These are phyloP conservation scores for Colletotrichum cordylinicola DNA, from an alignment of 2,329 filamentous ascomycete genomes.

Conservation along the genomic window DNA sequence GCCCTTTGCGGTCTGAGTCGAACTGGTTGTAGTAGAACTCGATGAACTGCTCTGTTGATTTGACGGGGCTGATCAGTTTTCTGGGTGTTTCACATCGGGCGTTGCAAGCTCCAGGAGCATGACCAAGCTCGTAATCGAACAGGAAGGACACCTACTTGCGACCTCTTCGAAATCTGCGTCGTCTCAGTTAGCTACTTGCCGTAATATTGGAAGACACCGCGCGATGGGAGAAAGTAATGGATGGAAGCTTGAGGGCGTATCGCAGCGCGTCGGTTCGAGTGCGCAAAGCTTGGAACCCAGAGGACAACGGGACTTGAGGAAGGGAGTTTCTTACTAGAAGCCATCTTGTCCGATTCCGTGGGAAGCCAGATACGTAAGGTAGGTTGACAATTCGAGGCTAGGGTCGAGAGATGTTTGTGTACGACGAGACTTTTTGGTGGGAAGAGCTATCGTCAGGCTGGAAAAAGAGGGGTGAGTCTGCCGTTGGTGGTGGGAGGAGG, in stretches of 20 bases:
- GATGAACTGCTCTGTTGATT: slow-evolving; percentile 78
- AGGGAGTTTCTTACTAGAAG: slow-evolving; percentile 5
- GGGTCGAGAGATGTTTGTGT: not conserved
- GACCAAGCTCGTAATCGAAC: not conserved
- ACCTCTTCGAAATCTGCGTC: slow-evolving; percentile 48
- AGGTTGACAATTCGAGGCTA: not conserved
- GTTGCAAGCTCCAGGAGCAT: not conserved
- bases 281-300: not conserved
- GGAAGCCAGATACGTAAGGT: not conserved
- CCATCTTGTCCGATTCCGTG: slow-evolving; percentile 18
- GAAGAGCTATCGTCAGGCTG: slow-evolving; percentile 16
- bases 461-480: slow-evolving; percentile 6
- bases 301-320: not conserved
- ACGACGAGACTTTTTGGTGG: slow-evolving; percentile 1
- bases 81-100: not conserved
- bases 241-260: not conserved
- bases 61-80: not conserved
- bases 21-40: slow-evolving; percentile 91
- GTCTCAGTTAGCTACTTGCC: slow-evolving; percentile 8
- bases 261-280: not conserved
- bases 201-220: not conserved
- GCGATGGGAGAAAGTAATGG: not conserved
- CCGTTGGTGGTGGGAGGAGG: not conserved
- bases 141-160: slow-evolving; percentile 47
- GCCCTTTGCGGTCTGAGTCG: slow-evolving; percentile 70